Base-by-base conservation (phyloP, 768 basidiomycete species). In the Porpolomopsis calyptriformis region DNA sequence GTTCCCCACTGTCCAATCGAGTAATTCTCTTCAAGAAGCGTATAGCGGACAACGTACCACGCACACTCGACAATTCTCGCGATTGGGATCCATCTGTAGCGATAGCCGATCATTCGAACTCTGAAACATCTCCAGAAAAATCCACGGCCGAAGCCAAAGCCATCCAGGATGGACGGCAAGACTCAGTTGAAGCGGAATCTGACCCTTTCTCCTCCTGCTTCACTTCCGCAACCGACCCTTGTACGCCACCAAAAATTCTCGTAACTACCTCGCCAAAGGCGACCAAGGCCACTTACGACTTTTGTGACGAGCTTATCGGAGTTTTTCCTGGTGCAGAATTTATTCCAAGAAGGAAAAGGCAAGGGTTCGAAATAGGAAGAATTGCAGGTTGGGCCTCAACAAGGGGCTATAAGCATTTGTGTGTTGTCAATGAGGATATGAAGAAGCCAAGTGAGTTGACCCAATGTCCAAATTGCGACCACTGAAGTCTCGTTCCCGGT, bases 361-460 rank as follows among this genome's bases (percentile, higher is more conserved):
- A 87, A 54, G 89, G 87, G 0, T 94, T 87, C 55, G 91, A 94
- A 64, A 67, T 94, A 55, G 93, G 93, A 0, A 70, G 82, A 49
- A 87, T 97, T 57, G 87, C 93, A 24, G 78, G 84, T 2, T 99
- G 96, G 96, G 91, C 91, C 18, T 82, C 85, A 10, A 83, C 80
- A 34, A 69, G 96, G 56, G 85, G 84, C 2, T 99, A 89, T 60
- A 84, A 82, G 36, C 89, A 93, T 52, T 59, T 98, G 51, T 72
- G 87, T 35, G 89, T 99, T 2, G 88, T 98, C 26, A 98, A 98
- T 52, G 96, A 99, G 58, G 88, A 98, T 55, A 82, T 81, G 72
- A 92, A 92, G 60, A 83, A 82, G 59, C 86, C 92, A 11, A 96
- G 96, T 93, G 54, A 62, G 89, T 73, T 37, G 22, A 38, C 22